Evolutionary conservation across 2,329 filamentous ascomycete species (phyloP).

Genomic region (Aspergillus cejpii): DNA sequence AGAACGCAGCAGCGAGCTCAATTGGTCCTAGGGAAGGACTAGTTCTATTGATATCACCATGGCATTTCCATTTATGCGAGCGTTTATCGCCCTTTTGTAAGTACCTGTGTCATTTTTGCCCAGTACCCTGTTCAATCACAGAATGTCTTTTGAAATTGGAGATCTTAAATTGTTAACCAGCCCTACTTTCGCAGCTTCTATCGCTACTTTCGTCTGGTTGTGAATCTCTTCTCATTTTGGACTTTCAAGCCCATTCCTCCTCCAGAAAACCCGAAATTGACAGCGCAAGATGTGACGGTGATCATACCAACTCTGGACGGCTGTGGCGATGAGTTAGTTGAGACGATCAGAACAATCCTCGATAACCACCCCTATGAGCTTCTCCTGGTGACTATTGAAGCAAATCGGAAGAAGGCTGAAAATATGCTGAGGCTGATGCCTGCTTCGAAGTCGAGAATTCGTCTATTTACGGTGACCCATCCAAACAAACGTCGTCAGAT

Average conservation of each 20-base stretch:
- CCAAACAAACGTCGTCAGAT: conserved; percentile 95
- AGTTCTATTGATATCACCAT: conserved; percentile 18
- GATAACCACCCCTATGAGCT: conserved; percentile 57
- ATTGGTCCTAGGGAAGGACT: background rate
- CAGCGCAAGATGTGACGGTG: conserved; percentile 79
- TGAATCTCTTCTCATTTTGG: conserved; percentile 83
- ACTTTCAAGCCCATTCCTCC: conserved; percentile 77
- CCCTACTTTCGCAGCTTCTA: conserved; percentile 57
- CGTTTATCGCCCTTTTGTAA: conserved; percentile 40
- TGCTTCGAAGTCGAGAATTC: conserved; percentile 59
- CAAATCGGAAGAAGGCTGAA: conserved; percentile 64
- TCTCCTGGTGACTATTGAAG: conserved; percentile 79
- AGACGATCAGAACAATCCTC: conserved; percentile 60
- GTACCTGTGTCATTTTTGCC: conserved; percentile 15
- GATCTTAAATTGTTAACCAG: conserved; percentile 7
- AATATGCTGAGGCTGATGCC: conserved; percentile 52
- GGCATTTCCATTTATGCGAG: conserved; percentile 36
- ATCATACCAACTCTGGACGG: conserved; percentile 91
- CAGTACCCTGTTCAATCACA: conserved; percentile 3
- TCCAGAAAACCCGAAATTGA: conserved; percentile 71
- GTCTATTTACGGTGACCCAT: conserved; percentile 69
- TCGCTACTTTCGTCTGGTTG: conserved; percentile 76
- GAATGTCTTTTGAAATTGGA: background rate
- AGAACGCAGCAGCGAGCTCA: background rate
- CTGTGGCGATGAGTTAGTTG: conserved; percentile 71